Evolutionary conservation across 768 basidiomycete genomes (phyloP).

Genomic region (Suillus hirtellus): DNA sequence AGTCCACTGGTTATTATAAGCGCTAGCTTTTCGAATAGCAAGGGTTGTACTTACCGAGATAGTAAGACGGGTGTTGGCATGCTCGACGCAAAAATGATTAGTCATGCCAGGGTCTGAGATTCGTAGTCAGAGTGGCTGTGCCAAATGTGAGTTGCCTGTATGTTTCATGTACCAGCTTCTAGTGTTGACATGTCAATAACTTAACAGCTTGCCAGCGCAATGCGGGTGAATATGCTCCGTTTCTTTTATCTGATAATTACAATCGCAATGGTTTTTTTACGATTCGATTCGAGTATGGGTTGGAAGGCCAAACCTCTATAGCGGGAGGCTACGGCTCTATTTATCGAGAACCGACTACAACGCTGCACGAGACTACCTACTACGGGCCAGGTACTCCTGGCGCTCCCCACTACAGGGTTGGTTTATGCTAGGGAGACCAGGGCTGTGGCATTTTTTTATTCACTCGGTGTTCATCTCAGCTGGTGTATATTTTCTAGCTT

Average conservation of each 20-base stretch:
- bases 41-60: slow-evolving; percentile 29
- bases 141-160: not conserved
- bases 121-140: not conserved
- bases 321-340: too few relatives aligned
- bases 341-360: too few relatives aligned
- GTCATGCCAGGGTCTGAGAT: not conserved
- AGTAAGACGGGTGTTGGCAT: slow-evolving; percentile 46
- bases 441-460: too few relatives aligned
- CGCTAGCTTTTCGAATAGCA: slow-evolving; percentile 10
- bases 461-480: too few relatives aligned
- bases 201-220: too few relatives aligned
- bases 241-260: not conserved
- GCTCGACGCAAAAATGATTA: slow-evolving; percentile 4
- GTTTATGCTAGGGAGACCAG: too few relatives aligned
- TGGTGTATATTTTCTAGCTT: too few relatives aligned
- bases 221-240: not conserved
- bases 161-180: too few relatives aligned
- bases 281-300: not conserved
- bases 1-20: slow-evolving; percentile 45
- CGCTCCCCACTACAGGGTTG: too few relatives aligned
- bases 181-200: too few relatives aligned
- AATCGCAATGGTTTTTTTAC: not conserved
- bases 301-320: not conserved
- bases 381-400: too few relatives aligned
- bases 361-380: too few relatives aligned